Evolutionary conservation across 352 stramenopile species (phyloP).

Genomic region (Pythium periplocum): DNA sequence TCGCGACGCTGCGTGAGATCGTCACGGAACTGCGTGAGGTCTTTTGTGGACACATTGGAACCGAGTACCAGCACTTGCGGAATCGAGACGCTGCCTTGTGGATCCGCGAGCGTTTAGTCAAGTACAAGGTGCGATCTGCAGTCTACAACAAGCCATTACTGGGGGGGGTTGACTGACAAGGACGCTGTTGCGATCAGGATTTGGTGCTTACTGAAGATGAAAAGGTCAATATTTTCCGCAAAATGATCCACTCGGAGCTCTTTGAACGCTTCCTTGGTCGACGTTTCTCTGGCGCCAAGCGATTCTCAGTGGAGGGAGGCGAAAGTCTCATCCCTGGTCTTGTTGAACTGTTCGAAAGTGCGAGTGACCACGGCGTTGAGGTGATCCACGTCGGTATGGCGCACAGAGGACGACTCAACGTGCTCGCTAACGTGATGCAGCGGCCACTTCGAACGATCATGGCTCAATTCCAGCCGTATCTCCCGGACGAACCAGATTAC

Average conservation of each 20-base stretch:
- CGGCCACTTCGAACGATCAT: constrained; percentile 96
- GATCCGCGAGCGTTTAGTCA: constrained; percentile 65
- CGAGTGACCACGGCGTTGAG: constrained; percentile 94
- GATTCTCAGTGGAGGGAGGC: constrained; percentile 97
- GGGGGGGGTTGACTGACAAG: too few relatives aligned
- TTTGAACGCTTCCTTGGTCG: constrained; percentile 98
- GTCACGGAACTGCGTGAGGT: constrained; percentile 91
- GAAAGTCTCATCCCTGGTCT: constrained; percentile 96
- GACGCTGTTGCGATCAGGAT: constrained; percentile 16
- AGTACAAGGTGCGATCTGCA: constrained; percentile 40
- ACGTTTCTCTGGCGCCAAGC: constrained; percentile 93
- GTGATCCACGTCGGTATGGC: constrained; percentile 99
- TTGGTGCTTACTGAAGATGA: constrained; percentile 70
- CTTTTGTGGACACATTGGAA: constrained; percentile 95
- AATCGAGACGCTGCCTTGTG: constrained; percentile 87
- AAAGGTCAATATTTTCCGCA: constrained; percentile 92
- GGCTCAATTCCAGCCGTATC: constrained; percentile 80
- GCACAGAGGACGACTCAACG: constrained; percentile 96
- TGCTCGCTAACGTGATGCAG: constrained; percentile 98
- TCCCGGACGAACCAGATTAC: constrained; percentile 81
- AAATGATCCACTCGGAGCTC: constrained; percentile 93
- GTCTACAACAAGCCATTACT: too few relatives aligned
- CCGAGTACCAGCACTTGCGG: constrained; percentile 98
- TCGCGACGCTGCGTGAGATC: constrained; percentile 83
- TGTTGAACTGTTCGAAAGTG: constrained; percentile 93